Base-by-base conservation (phyloP, 257 asterid species). In the Solanum clarkiae region DNA sequence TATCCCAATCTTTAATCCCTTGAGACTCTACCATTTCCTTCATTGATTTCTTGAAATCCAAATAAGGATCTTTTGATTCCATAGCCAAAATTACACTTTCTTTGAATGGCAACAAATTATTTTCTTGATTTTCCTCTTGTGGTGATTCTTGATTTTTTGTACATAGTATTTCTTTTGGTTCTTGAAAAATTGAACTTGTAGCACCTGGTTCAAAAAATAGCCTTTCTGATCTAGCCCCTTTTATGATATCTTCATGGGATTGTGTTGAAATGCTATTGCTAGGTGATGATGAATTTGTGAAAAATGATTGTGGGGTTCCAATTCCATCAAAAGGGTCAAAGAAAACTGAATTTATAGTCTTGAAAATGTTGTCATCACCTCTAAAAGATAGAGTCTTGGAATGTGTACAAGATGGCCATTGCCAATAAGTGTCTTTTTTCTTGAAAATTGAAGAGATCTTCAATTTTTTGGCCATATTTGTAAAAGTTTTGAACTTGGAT, bases 21-120 rank as follows among this genome's bases (percentile, higher is more conserved):
- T 92, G 92, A 57, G 87, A 89, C 91, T 94, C 96, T 91, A 96
- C 95, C 99, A 96, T 94, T 51, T 96, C 99, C 53, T 88, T 86
- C 95, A 96, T 96, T 7, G 99, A 96, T 59, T 81, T 91, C 93
- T 91, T 96, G 97, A 96, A 96, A 72, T 96, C 99, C 86, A 80
- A 16, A 81, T 91, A 96, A 16, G 99, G 99, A 84, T 96, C 93
- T 0, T 93, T 92, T 5, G 99, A 94, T 13, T 93, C 97, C 94
- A 96, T 9, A 1, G 94, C 97, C 65, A 94, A 72, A 54, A 92
- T 94, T 84, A 93, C 89, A 56, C 97, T 93, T 26, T 92, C 97
- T 86, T 92, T 88, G 68, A 90, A 90, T 9, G 94, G 93, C 53
- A 83, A 53, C 53, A 83, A 53, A 10, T 45, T 88, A 32, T 32